These are phyloP conservation scores for Acmispon strigosus DNA, from an alignment of 306 rosid genomes.

Conservation along the genomic window DNA sequence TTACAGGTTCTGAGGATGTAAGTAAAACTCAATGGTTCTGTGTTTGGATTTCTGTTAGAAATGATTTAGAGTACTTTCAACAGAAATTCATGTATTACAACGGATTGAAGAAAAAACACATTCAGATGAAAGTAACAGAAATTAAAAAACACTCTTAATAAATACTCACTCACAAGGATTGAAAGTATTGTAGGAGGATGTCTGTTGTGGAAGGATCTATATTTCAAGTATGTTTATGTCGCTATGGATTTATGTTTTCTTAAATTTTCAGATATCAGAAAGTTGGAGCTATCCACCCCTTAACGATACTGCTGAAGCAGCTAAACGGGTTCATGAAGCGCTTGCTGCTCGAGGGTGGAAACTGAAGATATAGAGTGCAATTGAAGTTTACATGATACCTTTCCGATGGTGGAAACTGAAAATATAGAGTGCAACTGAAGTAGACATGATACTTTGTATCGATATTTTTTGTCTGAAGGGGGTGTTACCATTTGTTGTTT, in stretches of 20 bases:
- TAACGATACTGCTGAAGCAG: constrained; percentile 79
- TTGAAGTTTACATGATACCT: background rate
- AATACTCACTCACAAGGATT: background rate
- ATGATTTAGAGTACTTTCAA: no score
- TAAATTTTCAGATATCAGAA: constrained; percentile 65
- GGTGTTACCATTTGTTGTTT: background rate
- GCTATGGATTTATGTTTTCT: background rate
- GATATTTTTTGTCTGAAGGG: background rate
- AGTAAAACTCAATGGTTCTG: constrained; percentile 17
- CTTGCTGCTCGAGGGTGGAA: constrained; percentile 91
- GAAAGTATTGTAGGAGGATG: constrained; percentile 10
- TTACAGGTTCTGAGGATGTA: constrained; percentile 94
- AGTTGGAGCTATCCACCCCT: constrained; percentile 99
- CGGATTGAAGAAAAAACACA: no score
- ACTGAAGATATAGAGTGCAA: constrained; percentile 47
- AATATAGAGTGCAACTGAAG: constrained; percentile 27
- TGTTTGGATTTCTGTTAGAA: no score
- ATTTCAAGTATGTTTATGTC: constrained; percentile 1
- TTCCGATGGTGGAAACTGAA: constrained; percentile 83
- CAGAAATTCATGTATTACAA: no score
- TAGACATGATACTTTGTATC: background rate
- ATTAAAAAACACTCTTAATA: no score
- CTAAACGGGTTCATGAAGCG: constrained; percentile 59
- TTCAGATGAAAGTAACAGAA: no score
- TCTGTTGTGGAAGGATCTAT: background rate